These are phyloP conservation scores for Nevesoporus exiguus DNA, from an alignment of 768 basidiomycete genomes.

Conservation along the genomic window DNA sequence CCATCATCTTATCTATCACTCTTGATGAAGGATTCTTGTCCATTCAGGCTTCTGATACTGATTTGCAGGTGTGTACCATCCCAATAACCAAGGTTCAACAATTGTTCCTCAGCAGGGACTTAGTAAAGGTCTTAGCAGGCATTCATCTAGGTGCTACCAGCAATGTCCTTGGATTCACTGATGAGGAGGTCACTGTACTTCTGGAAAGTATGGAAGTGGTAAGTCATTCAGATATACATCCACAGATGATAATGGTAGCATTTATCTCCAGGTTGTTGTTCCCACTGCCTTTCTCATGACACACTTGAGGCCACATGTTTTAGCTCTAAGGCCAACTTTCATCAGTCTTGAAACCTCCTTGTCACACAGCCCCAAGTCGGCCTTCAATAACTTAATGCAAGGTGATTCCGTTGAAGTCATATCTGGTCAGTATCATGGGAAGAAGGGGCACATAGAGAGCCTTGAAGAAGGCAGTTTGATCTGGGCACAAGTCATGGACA, in stretches of 20 bases:
- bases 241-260: neutral
- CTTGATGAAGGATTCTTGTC: neutral
- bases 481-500: too few relatives aligned
- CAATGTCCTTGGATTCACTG: neutral
- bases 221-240: neutral
- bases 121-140: neutral
- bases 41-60: neutral
- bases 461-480: too few relatives aligned
- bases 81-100: neutral
- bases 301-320: neutral
- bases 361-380: too few relatives aligned
- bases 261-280: neutral
- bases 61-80: neutral
- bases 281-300: neutral
- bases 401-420: too few relatives aligned
- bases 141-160: neutral
- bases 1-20: neutral
- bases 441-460: too few relatives aligned
- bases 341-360: too few relatives aligned
- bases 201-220: neutral
- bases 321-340: neutral
- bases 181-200: neutral
- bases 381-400: too few relatives aligned
- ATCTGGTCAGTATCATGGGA: too few relatives aligned
- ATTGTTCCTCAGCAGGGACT: neutral